Evolutionary conservation across 371 early-diverging fungal species (phyloP), one percentile per base, ranked within the genome.

Genomic region (Mycotypha africana): DNA sequence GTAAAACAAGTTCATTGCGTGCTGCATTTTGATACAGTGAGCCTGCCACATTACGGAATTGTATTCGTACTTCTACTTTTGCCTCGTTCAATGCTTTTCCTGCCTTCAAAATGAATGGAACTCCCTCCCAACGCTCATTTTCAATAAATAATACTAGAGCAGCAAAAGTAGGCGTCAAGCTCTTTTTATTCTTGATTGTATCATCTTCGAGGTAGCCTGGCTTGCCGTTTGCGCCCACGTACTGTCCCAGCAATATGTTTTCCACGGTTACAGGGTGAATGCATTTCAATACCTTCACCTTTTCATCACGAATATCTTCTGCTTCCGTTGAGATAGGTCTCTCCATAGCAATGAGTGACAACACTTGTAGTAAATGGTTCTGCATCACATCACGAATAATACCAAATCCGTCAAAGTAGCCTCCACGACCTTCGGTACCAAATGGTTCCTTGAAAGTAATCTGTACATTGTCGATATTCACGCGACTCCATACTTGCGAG

Each of bases 381-480:
- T 98, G 99, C 85, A 99, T 95, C 23, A 99, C 97, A 65, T 99
- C 99, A 51, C 98, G 93, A 55, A 99, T 92, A 42, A 98, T 97
- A 38, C 99, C 99, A 69, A 93, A 95, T 66, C 95, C 91, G 68
- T 99, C 99, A 84, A 99, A 99, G 78, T 98, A 99, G 10, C 96
- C 95, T 36, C 98, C 98, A 28, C 99, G 90, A 28, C 99, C 99
- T 59, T 97, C 93, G 5, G 95, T 97, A 16, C 99, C 99, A 65
- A 99, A 85, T 48, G 84, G 85, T 60, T 99, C 99, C 64, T 98
- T 98, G 72, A 99, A 99, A 0, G 93, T 92, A 67, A 95, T 95
- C 65, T 98, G 95, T n/a, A 99, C 84, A 49, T 93, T 95, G 55
- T 85, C 81, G 49, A 99, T 93, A 62, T 79, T 76, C 36, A 78